Evolutionary conservation across 106 monocot species (phyloP).

Genomic region (Posidonia australis): DNA sequence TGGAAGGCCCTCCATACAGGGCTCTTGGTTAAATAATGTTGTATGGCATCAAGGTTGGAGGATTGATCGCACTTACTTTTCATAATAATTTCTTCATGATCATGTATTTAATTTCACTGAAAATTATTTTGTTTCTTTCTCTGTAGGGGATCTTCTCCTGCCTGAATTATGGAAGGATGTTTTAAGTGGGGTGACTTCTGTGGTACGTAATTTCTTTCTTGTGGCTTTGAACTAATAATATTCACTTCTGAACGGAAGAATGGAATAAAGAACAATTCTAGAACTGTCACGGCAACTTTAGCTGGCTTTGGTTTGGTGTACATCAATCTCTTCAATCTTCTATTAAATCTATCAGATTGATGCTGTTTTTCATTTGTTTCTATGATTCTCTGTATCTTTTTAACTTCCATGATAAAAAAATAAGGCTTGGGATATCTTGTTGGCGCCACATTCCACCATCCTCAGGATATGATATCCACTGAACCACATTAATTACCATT

Average conservation of each 20-base stretch:
- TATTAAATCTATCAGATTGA: too few species aligned
- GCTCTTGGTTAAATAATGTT: conserved; percentile 76
- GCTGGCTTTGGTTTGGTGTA: too few species aligned
- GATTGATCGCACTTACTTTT: background rate
- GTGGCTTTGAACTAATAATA: background rate
- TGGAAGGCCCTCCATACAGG: conserved; percentile 64
- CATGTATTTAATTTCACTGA: background rate
- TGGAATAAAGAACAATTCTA: too few species aligned
- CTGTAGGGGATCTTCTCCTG: conserved; percentile 75
- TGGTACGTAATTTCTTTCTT: conserved; percentile 41
- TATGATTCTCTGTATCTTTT: too few species aligned
- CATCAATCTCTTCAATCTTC: too few species aligned
- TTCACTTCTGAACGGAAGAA: background rate
- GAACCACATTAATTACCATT: too few species aligned
- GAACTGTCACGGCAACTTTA: too few species aligned
- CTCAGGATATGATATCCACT: too few species aligned
- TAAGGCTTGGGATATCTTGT: too few species aligned
- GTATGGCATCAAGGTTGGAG: conserved; percentile 73
- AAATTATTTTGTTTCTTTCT: conserved; percentile 8
- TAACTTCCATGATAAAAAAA: too few species aligned
- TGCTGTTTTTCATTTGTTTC: too few species aligned
- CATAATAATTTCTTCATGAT: background rate
- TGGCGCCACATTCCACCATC: too few species aligned
- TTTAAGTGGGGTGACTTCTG: conserved; percentile 62
- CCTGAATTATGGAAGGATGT: conserved; percentile 77